phyloP scores from a whole-genome alignment of 495 filamentous ascomycete species.

The Neurospora sublineolata region DNA sequence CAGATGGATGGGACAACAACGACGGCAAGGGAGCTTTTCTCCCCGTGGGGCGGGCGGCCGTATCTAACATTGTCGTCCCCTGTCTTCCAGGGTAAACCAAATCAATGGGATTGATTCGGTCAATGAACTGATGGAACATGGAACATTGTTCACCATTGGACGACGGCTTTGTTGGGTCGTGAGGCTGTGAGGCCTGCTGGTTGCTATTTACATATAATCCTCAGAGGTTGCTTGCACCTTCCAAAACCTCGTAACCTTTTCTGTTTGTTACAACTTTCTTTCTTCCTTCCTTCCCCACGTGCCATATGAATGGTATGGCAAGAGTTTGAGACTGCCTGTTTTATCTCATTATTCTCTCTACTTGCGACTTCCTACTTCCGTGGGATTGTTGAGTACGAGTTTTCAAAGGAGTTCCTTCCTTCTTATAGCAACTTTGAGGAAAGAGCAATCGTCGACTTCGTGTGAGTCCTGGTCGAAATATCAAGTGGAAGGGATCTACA shows the following conservation, averaged over 20 bases:
- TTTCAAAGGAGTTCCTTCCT: neutral
- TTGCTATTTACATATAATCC: neutral
- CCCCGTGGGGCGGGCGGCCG: neutral
- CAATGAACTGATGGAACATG: neutral
- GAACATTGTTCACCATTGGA: neutral
- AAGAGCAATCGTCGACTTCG: neutral
- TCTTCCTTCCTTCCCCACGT: neutral
- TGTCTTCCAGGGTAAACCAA: neutral
- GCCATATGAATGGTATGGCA: neutral
- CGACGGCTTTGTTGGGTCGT: neutral
- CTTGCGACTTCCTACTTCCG: neutral
- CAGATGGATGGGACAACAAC: neutral
- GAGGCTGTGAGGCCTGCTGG: neutral
- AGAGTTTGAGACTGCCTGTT: neutral
- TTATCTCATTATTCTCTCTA: neutral
- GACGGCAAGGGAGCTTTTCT: neutral
- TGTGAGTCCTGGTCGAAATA: neutral
- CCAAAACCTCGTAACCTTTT: neutral
- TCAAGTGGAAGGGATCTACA: neutral
- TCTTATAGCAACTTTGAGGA: neutral
- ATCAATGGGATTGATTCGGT: neutral
- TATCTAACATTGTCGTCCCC: neutral
- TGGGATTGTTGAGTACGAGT: neutral
- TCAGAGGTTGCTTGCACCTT: neutral
- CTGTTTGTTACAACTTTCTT: neutral